Evolutionary conservation across 1,284 basidiomycete species (phyloP), one percentile per base, ranked within the genome.

Genomic region (Erythrobasidium hasegawianum): DNA sequence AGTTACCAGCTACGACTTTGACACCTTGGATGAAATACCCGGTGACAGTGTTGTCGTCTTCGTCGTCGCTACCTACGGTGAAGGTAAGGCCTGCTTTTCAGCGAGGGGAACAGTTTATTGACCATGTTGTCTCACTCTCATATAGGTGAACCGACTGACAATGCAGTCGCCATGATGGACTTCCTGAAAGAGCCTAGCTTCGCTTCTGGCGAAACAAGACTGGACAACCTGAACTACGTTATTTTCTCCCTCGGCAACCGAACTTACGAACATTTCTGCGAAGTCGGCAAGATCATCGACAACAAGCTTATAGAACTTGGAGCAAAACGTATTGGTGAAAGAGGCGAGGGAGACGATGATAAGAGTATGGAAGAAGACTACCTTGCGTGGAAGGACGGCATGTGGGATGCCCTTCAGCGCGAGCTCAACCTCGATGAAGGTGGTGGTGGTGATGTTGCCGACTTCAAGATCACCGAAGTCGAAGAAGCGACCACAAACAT

Each of bases 361-460:
- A 96, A 96, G 82, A 93, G 89, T 76, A 95, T 98, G 90, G 95
- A 98, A 78, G 96, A 98, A 80, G 95, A 98, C 79, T 98, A 97
- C 77, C 84, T 98, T n/a, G 92, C 90, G 71, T 98, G 95, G 95
- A 98, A 98, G 79, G 95, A 98, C 77, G 84, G 82, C 73, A 94
- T 97, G 92, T 97, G 93, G 87, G 87, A 88, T 52, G 85, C 86
- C 4, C 90, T 98, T 68, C 84, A 91, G 27, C 78, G 83, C 70
- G 83, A 84, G 55, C 84, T 97, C 82, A 83, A 83, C 69, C 90
- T 97, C 64, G 93, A 97, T 78, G 95, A 97, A 78, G 95, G 96
- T 65, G 90, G 91, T 72, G 91, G 91, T 64, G 92, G 90, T 67
- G 95, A 97, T 75, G 84, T 88, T n/a, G 85, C 94, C 56, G 95